A percentile compares a stretch with the other conserved stretches of the same genome.
phyloP scores from a whole-genome alignment of 352 stramenopile genomes.

The Globisporangium heterothallicum region DNA sequence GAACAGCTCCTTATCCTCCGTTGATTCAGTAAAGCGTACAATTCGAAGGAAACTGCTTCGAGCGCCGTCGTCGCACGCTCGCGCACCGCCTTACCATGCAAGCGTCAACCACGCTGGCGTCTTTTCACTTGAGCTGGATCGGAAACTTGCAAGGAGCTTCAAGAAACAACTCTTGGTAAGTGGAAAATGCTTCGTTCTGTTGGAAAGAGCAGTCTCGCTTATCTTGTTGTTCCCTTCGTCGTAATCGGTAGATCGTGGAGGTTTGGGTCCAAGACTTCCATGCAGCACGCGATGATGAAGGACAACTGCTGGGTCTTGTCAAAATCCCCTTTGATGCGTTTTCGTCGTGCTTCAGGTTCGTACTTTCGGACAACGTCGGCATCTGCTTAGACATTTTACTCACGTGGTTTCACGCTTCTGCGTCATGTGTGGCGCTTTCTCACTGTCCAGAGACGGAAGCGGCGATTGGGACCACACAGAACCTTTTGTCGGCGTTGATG shows the following conservation, averaged over 20 bases:
- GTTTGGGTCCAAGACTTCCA: conserved; percentile 22
- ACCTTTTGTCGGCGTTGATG: conserved; percentile 29
- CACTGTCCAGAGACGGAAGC: neutral
- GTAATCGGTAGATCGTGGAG: conserved; percentile 31
- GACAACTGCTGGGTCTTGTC: conserved; percentile 26
- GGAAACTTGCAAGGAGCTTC: conserved; percentile 18
- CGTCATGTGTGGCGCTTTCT: neutral
- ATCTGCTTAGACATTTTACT: neutral
- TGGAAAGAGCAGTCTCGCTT: neutral
- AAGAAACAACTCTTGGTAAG: conserved; percentile 28
- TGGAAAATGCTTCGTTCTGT: neutral
- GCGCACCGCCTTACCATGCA: neutral
- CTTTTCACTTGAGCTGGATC: conserved; percentile 21
- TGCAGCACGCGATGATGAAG: conserved; percentile 4
- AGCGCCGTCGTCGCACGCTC: conserved; percentile 1
- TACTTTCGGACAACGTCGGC: neutral
- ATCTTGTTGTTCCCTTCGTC: neutral
- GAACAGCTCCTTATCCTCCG: neutral
- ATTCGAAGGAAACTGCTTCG: conserved; percentile 20
- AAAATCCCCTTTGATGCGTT: conserved; percentile 28
- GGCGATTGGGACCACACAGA: conserved; percentile 8
- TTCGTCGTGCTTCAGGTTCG: conserved; percentile 22
- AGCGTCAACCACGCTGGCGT: conserved; percentile 19
- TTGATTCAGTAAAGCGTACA: conserved; percentile 20
- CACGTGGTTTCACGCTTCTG: neutral